phyloP scores from a whole-genome alignment of 1,284 basidiomycete genomes.

The Retiboletus flavoniger region DNA sequence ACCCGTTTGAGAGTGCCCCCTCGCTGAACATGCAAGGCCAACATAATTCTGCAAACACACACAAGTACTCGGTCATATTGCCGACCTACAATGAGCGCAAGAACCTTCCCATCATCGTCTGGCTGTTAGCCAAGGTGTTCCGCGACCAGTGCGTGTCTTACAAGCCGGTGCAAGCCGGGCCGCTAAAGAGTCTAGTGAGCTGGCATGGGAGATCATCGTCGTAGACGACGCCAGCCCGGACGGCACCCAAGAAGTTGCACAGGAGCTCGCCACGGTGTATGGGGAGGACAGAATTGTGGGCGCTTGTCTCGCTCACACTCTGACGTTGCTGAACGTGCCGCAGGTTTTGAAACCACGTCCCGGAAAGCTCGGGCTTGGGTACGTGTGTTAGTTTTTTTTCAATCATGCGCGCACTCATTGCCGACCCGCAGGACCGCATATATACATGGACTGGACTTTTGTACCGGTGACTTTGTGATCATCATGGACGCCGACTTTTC shows the following conservation, averaged over 20 bases:
- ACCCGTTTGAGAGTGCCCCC: conserved; percentile 57
- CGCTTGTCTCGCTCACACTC: conserved; percentile 4
- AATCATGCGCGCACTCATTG: background rate
- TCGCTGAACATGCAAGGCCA: conserved; percentile 65
- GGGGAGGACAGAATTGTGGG: conserved; percentile 82
- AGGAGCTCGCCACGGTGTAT: conserved; percentile 72
- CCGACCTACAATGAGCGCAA: conserved; percentile 93
- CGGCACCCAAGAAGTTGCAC: conserved; percentile 86
- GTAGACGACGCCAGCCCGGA: conserved; percentile 93
- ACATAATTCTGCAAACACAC: conserved; percentile 52
- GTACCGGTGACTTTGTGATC: conserved; percentile 90
- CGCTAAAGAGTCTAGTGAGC: conserved; percentile 38
- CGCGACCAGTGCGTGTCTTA: conserved; percentile 60
- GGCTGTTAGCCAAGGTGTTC: conserved; percentile 78
- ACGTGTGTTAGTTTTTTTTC: conserved; percentile 15
- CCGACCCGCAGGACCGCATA: conserved; percentile 72
- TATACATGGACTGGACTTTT: conserved; percentile 86
- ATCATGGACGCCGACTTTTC: conserved; percentile 98
- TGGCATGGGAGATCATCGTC: conserved; percentile 83
- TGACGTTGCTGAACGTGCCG: conserved; percentile 4
- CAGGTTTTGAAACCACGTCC: conserved; percentile 81
- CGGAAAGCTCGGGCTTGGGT: conserved; percentile 89
- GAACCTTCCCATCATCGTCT: conserved; percentile 85
- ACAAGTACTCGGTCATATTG: conserved; percentile 87
- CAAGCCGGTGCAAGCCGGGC: background rate